Evolutionary conservation across 345 rosid genomes (phyloP), one percentile per base, ranked within the genome.

Genomic region (Rhizophora apiculata): DNA sequence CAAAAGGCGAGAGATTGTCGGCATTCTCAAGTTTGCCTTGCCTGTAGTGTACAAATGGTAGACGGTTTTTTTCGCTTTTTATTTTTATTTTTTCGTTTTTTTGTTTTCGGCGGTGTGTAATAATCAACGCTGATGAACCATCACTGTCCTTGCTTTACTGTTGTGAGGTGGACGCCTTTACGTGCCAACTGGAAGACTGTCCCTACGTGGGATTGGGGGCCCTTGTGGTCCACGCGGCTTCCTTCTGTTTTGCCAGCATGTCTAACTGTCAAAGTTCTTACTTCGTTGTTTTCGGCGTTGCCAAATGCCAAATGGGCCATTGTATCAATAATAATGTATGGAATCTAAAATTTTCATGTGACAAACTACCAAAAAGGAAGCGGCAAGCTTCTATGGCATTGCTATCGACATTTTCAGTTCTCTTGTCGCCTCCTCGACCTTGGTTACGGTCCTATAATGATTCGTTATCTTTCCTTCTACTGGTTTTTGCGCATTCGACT

Each of bases 1-100:
- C 55, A 39, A 57, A 68, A 68, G 63, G 27, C 8, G 36, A 57
- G 26, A 53, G 19, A 24, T 26, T 68, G 71, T 68, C 71, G 55
- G 39, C 63, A 55, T 22, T 67, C 11, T 8, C 11, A 3, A 13
- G 18, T 43, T 43, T 13, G 18, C 11, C 18, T 11, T 0, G 18
- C 49, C 1, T 13, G 3, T 13, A 13, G 5, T 2, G 49, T 13
- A 43, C 49, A 43, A 43, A 43, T 11, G 49, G 49, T 13, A 43
- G 49, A 43, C 18, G 4, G 49, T 13, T n/a, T n/a, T 18, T 30
- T 20, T 20, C 9, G 46, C 18, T 34, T 11, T 0, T 32, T 46
- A 5, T 65, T 20, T 49, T 5, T 6, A 1, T 34, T 0, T 34
- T 34, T 6, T 32, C 7, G 10, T 31, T 30, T 8, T 18, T 11